A percentile compares a stretch with the other conserved stretches of the same genome.
phyloP scores from a whole-genome alignment of 192 early-diverging fungal species.

The Coemansia sp. region DNA sequence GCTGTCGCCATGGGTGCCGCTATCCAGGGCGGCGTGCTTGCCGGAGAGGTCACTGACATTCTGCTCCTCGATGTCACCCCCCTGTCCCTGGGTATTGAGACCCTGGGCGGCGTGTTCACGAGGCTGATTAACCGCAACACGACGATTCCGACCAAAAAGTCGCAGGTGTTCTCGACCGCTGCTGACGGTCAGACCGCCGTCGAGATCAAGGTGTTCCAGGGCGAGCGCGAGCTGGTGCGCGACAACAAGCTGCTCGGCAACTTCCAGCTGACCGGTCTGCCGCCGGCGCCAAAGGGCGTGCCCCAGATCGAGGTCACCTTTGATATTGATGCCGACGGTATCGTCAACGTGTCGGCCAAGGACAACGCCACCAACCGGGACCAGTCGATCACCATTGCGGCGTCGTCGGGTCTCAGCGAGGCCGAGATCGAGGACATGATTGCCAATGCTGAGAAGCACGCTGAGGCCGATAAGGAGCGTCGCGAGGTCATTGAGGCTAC shows the following conservation, averaged over 20 bases:
- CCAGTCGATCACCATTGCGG: constrained; percentile 95
- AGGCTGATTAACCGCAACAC: constrained; percentile 97
- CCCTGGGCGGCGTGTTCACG: constrained; percentile 96
- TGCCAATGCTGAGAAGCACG: constrained; percentile 82
- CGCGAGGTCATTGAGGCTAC: constrained; percentile 92
- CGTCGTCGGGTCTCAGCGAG: constrained; percentile 88
- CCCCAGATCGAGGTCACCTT: constrained; percentile 99
- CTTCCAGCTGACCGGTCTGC: constrained; percentile 93
- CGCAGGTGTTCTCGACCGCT: constrained; percentile 98
- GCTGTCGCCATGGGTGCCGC: constrained; percentile 98
- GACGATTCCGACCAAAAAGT: constrained; percentile 99
- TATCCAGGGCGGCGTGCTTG: constrained; percentile 96
- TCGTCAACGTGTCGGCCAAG: constrained; percentile 94
- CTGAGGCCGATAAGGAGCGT: constrained; percentile 89
- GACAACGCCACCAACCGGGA: constrained; percentile 96
- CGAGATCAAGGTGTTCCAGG: constrained; percentile 97
- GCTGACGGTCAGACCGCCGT: constrained; percentile 98
- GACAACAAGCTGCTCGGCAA: constrained; percentile 99
- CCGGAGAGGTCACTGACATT: constrained; percentile 94
- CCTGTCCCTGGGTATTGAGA: constrained; percentile 97
- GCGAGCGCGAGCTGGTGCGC: constrained; percentile 93
- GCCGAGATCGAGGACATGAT: constrained; percentile 98
- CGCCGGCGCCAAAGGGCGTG: constrained; percentile 94
- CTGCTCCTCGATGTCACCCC: constrained; percentile 96
- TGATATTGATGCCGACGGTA: constrained; percentile 99